These are phyloP conservation scores for Mycena leptocephala DNA, from an alignment of 768 basidiomycete species.

Conservation along the genomic window DNA sequence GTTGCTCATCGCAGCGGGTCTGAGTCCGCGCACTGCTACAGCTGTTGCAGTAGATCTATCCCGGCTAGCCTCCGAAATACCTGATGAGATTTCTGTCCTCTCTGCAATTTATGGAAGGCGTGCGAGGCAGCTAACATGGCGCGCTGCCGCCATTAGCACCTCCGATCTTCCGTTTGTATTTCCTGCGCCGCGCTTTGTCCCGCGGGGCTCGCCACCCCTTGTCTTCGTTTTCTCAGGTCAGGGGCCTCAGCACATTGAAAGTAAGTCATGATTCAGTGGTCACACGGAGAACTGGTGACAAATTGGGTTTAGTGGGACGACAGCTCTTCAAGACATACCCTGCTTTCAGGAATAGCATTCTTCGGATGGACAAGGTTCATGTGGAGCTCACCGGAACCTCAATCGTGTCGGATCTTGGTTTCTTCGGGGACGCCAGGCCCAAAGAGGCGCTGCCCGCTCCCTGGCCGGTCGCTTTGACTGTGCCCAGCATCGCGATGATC, in stretches of 20 bases:
- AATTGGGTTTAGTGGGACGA: conserved; percentile 60
- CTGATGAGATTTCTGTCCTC: conserved; percentile 11
- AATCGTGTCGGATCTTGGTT: conserved; percentile 41
- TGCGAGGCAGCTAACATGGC: conserved; percentile 51
- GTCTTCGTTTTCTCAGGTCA: conserved; percentile 1
- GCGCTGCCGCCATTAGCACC: conserved; percentile 43
- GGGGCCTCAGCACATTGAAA: not conserved
- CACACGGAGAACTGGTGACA: too few species aligned
- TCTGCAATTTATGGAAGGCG: conserved; percentile 46
- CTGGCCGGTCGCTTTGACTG: conserved; percentile 54
- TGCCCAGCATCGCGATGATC: conserved; percentile 59
- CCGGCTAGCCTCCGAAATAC: conserved; percentile 3
- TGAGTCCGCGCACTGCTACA: conserved; percentile 50
- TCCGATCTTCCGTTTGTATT: conserved; percentile 35
- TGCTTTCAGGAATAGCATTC: conserved; percentile 56
- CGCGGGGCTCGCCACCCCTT: conserved; percentile 46
- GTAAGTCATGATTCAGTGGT: not conserved
- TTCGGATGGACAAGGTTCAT: conserved; percentile 56
- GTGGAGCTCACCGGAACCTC: conserved; percentile 50
- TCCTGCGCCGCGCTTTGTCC: conserved; percentile 45
- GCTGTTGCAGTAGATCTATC: conserved; percentile 31
- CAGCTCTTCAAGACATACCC: conserved; percentile 52
- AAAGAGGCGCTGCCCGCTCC: not conserved
- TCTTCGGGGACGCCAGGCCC: not conserved
- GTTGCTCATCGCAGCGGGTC: conserved; percentile 53